Percentiles rank a stretch among this genome's conserved stretches.
These are phyloP conservation scores for Penicillium soppii DNA, from an alignment of 495 filamentous ascomycete genomes.

Conservation along the genomic window DNA sequence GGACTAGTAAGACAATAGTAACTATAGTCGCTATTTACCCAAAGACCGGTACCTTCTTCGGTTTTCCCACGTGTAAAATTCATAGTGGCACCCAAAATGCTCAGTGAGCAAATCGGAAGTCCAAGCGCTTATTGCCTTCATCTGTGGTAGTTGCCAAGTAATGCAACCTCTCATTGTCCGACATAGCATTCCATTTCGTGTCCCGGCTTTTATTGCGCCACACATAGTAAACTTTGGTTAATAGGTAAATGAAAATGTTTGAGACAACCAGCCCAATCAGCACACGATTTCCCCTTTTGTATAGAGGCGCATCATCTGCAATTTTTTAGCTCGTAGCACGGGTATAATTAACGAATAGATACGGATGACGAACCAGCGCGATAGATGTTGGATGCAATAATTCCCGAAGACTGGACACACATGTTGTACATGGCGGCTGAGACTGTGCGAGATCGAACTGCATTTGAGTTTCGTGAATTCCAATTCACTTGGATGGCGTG, in stretches of 20 bases:
- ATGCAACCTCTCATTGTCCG: slow-evolving; percentile 18
- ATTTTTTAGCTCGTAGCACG: slow-evolving; percentile 19
- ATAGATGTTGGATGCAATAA: slow-evolving; percentile 58
- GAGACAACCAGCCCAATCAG: slow-evolving; percentile 45
- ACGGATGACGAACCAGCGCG: slow-evolving; percentile 45
- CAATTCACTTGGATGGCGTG: slow-evolving; percentile 39
- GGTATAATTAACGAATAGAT: slow-evolving; percentile 5
- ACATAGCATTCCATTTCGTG: slow-evolving; percentile 30
- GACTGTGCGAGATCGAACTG: slow-evolving; percentile 55
- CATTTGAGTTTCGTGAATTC: slow-evolving; percentile 54
- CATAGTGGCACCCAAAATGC: too few species aligned
- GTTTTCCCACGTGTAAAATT: too few species aligned
- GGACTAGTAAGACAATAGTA: too few species aligned
- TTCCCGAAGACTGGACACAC: slow-evolving; percentile 46
- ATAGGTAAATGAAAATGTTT: slow-evolving; percentile 41
- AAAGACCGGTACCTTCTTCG: too few species aligned
- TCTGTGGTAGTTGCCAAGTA: slow-evolving; percentile 40
- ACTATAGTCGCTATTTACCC: too few species aligned
- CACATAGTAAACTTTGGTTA: slow-evolving; percentile 44
- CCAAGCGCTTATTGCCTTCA: slow-evolving; percentile 38
- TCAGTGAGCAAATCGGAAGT: slow-evolving; percentile 35
- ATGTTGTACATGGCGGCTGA: slow-evolving; percentile 59
- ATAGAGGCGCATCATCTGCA: slow-evolving; percentile 60
- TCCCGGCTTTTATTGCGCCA: slow-evolving; percentile 33
- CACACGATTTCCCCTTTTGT: slow-evolving; percentile 51